Evolutionary conservation across 495 filamentous ascomycete species (phyloP).

Genomic region (Stereocaulon alpinum): DNA sequence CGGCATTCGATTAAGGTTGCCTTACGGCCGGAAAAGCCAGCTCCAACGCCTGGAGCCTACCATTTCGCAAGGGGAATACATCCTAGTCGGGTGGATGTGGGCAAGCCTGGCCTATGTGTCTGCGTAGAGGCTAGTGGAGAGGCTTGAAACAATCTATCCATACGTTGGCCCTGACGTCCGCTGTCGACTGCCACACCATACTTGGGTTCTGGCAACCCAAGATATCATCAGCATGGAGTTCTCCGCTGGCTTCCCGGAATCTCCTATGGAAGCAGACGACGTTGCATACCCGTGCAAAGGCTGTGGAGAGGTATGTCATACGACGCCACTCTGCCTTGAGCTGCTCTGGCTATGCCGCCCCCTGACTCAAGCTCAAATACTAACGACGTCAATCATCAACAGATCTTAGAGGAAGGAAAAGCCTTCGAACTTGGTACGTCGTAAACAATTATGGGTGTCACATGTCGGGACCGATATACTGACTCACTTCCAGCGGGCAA

Average conservation of each 20-base stretch:
- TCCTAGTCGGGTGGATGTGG: constrained; percentile 11
- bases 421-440: constrained; percentile 92
- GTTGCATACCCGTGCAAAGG: constrained; percentile 88
- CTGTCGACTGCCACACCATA: constrained; percentile 12
- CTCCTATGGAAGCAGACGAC: constrained; percentile 80
- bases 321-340: constrained; percentile 9
- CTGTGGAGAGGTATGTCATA: constrained; percentile 72
- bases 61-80: constrained; percentile 2
- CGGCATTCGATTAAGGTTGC: constrained; percentile 14
- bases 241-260: constrained; percentile 60
- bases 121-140: constrained; percentile 17
- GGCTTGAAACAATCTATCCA: constrained; percentile 22
- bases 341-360: constrained; percentile 13
- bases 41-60: constrained; percentile 6
- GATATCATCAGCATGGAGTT: constrained; percentile 39
- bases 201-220: constrained; percentile 14
- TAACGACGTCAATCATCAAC: constrained; percentile 16
- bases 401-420: constrained; percentile 97
- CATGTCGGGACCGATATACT: constrained; percentile 19
- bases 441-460: neutral
- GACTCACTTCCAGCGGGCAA: constrained; percentile 61
- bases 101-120: constrained; percentile 19
- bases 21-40: constrained; percentile 9
- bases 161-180: constrained; percentile 18
- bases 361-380: constrained; percentile 9